Conservation (phyloP, 495 filamentous ascomycete genomes). For the Lindgomyces ingoldianus region DNA sequence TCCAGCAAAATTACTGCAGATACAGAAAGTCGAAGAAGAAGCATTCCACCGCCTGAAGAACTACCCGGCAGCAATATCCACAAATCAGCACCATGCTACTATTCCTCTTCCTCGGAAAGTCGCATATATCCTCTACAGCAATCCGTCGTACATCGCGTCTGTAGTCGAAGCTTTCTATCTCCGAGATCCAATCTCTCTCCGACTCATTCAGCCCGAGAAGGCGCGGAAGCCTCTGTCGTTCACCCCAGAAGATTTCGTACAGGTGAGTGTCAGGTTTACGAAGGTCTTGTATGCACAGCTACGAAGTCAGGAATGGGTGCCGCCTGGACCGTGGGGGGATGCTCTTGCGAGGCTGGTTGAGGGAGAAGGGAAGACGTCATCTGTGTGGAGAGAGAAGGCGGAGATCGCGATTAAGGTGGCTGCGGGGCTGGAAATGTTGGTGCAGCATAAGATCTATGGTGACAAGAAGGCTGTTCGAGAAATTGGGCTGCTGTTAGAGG, state of each 20-base stretch:
- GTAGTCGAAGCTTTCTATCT: slow-evolving; percentile 92
- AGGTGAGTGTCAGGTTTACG: slow-evolving; percentile 75
- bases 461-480: slow-evolving; percentile 68
- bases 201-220: slow-evolving; percentile 60
- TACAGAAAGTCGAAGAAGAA: slow-evolving; percentile 75
- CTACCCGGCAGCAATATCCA: slow-evolving; percentile 72
- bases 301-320: slow-evolving; percentile 79
- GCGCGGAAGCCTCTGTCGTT: slow-evolving; percentile 55
- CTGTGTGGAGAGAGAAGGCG: slow-evolving; percentile 44
- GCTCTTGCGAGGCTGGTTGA: slow-evolving; percentile 50
- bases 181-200: slow-evolving; percentile 77
- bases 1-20: slow-evolving; percentile 60
- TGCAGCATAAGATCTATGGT: slow-evolving; percentile 62
- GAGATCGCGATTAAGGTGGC: slow-evolving; percentile 88
- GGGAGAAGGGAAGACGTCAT: slow-evolving; percentile 37
- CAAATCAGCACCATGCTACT: slow-evolving; percentile 69
- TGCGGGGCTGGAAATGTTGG: slow-evolving; percentile 88
- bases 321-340: slow-evolving; percentile 51
- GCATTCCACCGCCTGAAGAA: slow-evolving; percentile 83
- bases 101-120: slow-evolving; percentile 77
- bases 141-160: slow-evolving; percentile 72
- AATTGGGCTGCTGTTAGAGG: slow-evolving; percentile 71
- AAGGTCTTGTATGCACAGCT: slow-evolving; percentile 89
- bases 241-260: slow-evolving; percentile 75
- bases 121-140: slow-evolving; percentile 74